Conservation (phyloP, 768 basidiomycete species). For the Boletus sp. region DNA sequence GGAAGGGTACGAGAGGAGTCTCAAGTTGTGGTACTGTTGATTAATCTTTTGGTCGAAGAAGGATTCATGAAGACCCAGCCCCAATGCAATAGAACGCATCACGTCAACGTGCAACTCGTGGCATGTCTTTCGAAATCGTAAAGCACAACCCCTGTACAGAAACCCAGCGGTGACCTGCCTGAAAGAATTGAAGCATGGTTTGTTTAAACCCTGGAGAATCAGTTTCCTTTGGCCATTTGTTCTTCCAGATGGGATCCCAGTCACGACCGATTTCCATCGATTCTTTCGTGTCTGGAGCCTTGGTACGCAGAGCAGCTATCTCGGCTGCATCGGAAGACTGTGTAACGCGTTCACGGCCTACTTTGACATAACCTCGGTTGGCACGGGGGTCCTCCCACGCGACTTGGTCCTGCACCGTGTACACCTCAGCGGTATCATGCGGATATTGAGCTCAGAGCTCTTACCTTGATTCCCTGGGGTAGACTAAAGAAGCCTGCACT, state of each 20-base stretch:
- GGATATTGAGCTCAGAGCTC: not conserved
- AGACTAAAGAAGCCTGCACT: conserved; percentile 74
- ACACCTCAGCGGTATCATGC: not conserved
- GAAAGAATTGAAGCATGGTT: conserved; percentile 74
- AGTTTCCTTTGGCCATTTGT: conserved; percentile 70
- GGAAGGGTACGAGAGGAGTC: conserved; percentile 80
- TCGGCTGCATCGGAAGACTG: conserved; percentile 67
- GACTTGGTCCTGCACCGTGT: conserved; percentile 50
- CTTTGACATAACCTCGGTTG: conserved; percentile 78
- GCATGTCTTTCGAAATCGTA: conserved; percentile 48
- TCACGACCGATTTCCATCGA: conserved; percentile 88
- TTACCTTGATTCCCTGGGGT: conserved; percentile 58
- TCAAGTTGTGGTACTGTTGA: conserved; percentile 76
- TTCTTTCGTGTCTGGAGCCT: conserved; percentile 81
- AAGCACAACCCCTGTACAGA: not conserved
- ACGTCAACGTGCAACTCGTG: conserved; percentile 71
- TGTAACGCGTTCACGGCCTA: conserved; percentile 81
- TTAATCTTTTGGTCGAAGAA: conserved; percentile 77
- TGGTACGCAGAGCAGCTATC: conserved; percentile 68
- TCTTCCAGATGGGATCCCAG: conserved; percentile 73
- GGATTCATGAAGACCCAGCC: conserved; percentile 64
- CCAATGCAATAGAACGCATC: conserved; percentile 85
- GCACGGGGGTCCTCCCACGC: conserved; percentile 85
- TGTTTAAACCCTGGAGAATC: conserved; percentile 65
- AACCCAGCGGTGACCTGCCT: conserved; percentile 37